Base-by-base conservation (phyloP, 176 grass and related monocot genomes). In the Alloteropsis semialata region DNA sequence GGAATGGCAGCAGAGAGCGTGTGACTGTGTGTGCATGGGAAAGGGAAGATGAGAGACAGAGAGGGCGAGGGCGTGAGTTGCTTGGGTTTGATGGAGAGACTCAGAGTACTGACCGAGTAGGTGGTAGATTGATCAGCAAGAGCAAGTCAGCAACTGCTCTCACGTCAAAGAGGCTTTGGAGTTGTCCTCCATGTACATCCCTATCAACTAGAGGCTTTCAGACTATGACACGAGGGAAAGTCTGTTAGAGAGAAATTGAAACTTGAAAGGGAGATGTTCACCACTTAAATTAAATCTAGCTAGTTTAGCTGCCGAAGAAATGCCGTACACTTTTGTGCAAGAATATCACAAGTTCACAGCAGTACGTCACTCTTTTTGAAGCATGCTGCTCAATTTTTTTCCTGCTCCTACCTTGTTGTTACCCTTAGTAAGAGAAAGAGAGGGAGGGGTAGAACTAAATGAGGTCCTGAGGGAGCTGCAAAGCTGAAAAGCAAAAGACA, bases 401-500 rank as follows among this genome's bases (percentile, higher is more conserved):
- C 24, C 48, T 65, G 61, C 50, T 76, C 15, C 25, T 61, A 4
- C 13, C 18, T 76, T 80, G 17, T n/a, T 16, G 62, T 82, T 78
- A 71, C 65, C 65, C 24, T 86, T 82, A 56, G 84, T 61, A 18
- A 64, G 10, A 83, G 57, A 62, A 18, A 69, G 2, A 10, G 15
- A 25, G 43, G 22, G n/a, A 7, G 87, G 46, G 15, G 34, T 55
- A 21, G 38, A 53, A 38, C 63, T 34, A 54, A 81, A 69, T 42
- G 78, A 55, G 59, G 59, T 28, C 30, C 45, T 29, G 77, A 49
- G 45, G 45, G 46, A 72, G 77, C 83, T 89, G 90, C 86, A 91
- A 97, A 97, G 94, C 94, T 89, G 94, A 79, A 97, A 96, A 93
- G 94, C 83, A 84, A 89, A 93, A 93, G 84, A 61, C 41, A 73